These are phyloP conservation scores for Cutaneotrichosporon sp. DNA, from an alignment of 1,284 basidiomycete genomes.

Conservation along the genomic window DNA sequence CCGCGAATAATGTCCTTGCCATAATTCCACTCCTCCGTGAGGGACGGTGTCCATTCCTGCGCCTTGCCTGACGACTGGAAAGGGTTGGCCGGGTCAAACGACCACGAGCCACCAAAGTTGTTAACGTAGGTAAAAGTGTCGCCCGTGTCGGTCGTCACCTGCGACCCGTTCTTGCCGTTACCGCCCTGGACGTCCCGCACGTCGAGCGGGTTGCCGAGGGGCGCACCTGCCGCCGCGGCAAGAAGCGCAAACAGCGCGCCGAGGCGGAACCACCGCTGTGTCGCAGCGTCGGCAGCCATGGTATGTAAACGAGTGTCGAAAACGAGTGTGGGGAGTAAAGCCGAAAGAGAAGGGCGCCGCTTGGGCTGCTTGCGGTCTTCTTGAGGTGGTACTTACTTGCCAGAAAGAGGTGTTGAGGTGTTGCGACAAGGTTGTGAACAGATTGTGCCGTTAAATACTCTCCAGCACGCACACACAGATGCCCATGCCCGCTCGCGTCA, in stretches of 20 bases:
- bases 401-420: no score
- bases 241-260: no score
- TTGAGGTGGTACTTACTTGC: background rate
- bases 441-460: no score
- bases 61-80: conserved; percentile 21
- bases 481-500: no score
- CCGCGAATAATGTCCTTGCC: conserved; percentile 61
- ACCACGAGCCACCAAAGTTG: conserved; percentile 70
- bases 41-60: conserved; percentile 21
- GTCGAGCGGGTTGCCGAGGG: no score
- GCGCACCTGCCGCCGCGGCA: no score
- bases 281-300: background rate
- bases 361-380: background rate
- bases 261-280: background rate
- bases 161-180: conserved; percentile 27
- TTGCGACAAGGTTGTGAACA: no score
- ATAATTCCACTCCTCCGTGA: conserved; percentile 77
- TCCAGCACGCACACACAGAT: no score
- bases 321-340: background rate
- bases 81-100: conserved; percentile 64
- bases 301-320: background rate
- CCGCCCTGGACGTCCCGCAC: conserved; percentile 2
- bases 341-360: background rate
- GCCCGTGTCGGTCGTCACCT: conserved; percentile 56
- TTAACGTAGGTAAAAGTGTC: conserved; percentile 66